phyloP scores from a whole-genome alignment of 176 grass and related monocot genomes.

The Areca catechu region DNA sequence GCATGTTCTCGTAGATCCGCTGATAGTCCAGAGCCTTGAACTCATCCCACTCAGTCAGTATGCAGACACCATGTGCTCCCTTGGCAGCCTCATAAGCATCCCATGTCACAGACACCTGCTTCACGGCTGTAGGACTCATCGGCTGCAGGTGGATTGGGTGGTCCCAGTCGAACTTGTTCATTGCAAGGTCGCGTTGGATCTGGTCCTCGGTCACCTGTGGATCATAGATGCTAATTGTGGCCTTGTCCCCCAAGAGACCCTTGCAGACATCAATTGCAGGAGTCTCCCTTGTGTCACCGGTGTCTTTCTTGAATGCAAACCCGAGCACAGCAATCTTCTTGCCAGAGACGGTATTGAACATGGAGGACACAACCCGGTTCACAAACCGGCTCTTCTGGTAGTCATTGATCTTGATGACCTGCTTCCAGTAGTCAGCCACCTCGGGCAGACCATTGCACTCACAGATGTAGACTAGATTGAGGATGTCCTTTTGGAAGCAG shows the following conservation, averaged over 20 bases:
- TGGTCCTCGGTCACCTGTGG: constrained; percentile 5
- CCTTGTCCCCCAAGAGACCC: constrained; percentile 2
- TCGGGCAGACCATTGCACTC: constrained; percentile 8
- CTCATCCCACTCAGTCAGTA: constrained; percentile 9
- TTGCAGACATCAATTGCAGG: constrained; percentile 9
- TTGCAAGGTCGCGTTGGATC: neutral
- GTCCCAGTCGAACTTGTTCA: neutral
- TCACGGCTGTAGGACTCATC: neutral
- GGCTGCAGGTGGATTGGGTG: neutral
- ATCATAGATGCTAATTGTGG: constrained; percentile 4
- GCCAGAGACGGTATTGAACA: neutral
- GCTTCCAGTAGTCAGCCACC: constrained; percentile 11
- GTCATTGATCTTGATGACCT: constrained; percentile 3
- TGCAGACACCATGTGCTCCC: constrained; percentile 11
- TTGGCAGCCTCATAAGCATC: neutral
- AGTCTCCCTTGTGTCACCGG: constrained; percentile 2
- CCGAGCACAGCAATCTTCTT: constrained; percentile 13
- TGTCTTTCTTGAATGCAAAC: constrained; percentile 12
- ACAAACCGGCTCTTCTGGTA: constrained; percentile 9
- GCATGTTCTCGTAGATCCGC: neutral
- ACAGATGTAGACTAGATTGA: constrained; percentile 9
- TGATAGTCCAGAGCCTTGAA: neutral
- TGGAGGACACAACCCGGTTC: constrained; percentile 6
- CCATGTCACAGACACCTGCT: neutral
- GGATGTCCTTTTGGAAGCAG: constrained; percentile 5